Evolutionary conservation across 2,329 filamentous ascomycete species (phyloP).

Genomic region (Zymoseptoria pseudotritici): DNA sequence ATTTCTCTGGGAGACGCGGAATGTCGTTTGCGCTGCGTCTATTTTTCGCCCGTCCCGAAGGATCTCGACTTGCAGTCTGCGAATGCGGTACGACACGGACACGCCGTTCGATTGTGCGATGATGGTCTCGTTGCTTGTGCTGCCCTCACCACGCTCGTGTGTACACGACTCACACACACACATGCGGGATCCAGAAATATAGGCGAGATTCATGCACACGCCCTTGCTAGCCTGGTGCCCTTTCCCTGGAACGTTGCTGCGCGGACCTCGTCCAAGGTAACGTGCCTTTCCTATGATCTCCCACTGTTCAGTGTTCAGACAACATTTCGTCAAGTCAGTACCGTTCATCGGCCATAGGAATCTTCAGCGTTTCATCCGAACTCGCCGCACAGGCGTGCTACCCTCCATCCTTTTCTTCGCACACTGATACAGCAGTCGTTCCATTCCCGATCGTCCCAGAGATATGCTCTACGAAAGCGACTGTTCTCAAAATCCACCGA

Average conservation of each 20-base stretch:
- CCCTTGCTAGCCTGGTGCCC: neutral
- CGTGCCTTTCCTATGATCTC: neutral
- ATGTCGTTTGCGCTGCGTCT: neutral
- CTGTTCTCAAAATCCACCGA: neutral
- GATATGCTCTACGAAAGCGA: neutral
- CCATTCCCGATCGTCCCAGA: neutral
- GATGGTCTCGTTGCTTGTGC: neutral
- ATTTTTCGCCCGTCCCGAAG: neutral
- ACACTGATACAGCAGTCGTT: neutral
- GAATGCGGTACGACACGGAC: neutral
- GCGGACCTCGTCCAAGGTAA: neutral
- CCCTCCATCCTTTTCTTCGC: neutral
- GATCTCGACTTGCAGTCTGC: neutral
- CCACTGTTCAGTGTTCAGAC: neutral
- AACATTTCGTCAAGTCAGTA: neutral
- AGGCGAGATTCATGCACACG: neutral
- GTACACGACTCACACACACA: neutral
- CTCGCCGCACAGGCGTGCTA: neutral
- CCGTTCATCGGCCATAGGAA: neutral
- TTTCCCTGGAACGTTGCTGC: neutral
- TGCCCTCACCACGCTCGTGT: neutral
- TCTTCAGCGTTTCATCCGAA: neutral
- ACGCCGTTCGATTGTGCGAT: neutral
- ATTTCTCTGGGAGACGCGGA: neutral
- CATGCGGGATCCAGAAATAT: neutral